These are phyloP conservation scores for Tricholomella constricta DNA, from an alignment of 768 basidiomycete genomes.

Conservation along the genomic window DNA sequence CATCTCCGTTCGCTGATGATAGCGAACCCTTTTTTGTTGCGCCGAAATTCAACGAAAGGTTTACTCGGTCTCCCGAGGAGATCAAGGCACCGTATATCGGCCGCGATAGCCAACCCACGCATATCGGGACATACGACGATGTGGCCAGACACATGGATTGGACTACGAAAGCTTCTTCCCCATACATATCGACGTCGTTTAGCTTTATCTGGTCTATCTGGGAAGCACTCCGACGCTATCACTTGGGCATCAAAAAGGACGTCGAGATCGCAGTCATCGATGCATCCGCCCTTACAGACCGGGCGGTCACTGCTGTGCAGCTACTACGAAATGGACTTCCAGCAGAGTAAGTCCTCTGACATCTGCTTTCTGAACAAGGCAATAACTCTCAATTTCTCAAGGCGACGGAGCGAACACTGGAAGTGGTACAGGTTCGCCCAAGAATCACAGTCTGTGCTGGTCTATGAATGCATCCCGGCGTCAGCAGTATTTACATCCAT, in stretches of 20 bases:
- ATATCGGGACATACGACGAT: slow-evolving; percentile 53
- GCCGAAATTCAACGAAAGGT: slow-evolving; percentile 59
- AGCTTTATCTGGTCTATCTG: slow-evolving; percentile 83
- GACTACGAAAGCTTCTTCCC: slow-evolving; percentile 70
- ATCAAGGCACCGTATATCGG: slow-evolving; percentile 16
- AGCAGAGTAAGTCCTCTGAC: slow-evolving; percentile 51
- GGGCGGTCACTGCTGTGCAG: slow-evolving; percentile 66
- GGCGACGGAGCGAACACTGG: slow-evolving; percentile 51
- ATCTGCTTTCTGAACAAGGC: background rate
- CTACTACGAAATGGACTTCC: slow-evolving; percentile 53
- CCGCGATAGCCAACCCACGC: slow-evolving; percentile 3
- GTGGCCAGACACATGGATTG: slow-evolving; percentile 74
- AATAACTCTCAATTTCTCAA: background rate
- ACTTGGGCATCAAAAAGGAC: slow-evolving; percentile 70
- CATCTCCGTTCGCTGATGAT: slow-evolving; percentile 52
- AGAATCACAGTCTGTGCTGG: slow-evolving; percentile 76
- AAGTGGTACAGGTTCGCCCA: slow-evolving; percentile 76
- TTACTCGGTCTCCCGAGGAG: slow-evolving; percentile 36
- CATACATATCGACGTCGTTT: slow-evolving; percentile 75
- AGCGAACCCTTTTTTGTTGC: slow-evolving; percentile 70
- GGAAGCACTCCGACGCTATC: slow-evolving; percentile 79
- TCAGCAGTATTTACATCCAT: slow-evolving; percentile 69
- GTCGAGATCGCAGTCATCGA: slow-evolving; percentile 82
- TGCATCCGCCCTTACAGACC: slow-evolving; percentile 55
- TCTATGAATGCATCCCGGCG: slow-evolving; percentile 67